Base-by-base conservation (phyloP, 208 protist genomes). In the Trypanosoma boissoni region DNA sequence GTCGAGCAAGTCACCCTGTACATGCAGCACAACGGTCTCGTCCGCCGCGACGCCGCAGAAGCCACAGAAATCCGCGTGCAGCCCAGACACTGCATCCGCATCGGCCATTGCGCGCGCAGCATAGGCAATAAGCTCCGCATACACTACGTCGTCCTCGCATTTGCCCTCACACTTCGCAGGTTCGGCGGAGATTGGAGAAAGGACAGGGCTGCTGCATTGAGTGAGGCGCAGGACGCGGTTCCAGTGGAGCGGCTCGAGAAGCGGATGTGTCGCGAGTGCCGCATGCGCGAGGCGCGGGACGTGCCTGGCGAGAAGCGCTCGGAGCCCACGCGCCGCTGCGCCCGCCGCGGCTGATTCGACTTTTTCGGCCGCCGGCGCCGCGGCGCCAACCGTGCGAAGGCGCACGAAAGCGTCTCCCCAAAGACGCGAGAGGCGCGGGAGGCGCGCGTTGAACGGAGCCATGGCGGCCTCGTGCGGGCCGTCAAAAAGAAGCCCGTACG, bases 1-100 rank as follows among this genome's bases (percentile, higher is more conserved):
- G 24, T 51, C 52, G 26, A 84, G 49, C 26, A 79, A 49, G n/a
- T 74, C 74, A n/a, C 68, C 71, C 44, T 78, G 71, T n/a, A 78
- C n/a, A 18, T 72, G 46, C 34, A 84, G 24, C 9, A 60, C 64
- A 4, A 67, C 54, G 7, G 70, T 61, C 16, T 58, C 64, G 42
- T 69, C 65, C 48, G 5, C 28, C 21, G 68, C 68, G 27, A 64
- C 53, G 43, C 78, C 78, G 26, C 27, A 29, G 39, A 79, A 68
- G n/a, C 58, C 68, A 31, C 76, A 72, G 42, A 76, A 84, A 26
- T 62, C 71, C 8, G 53, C 44, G 49, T 67, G 46, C 34, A 60
- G 36, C 42, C 37, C 28, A 23, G 52, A 49, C 2, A n/a, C n/a
- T n/a, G 31, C 32, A 20, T 54, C 51, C 29, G 62, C 20, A 50